These are phyloP conservation scores for Cicer chorassanicum DNA, from an alignment of 306 rosid species.

Conservation along the genomic window DNA sequence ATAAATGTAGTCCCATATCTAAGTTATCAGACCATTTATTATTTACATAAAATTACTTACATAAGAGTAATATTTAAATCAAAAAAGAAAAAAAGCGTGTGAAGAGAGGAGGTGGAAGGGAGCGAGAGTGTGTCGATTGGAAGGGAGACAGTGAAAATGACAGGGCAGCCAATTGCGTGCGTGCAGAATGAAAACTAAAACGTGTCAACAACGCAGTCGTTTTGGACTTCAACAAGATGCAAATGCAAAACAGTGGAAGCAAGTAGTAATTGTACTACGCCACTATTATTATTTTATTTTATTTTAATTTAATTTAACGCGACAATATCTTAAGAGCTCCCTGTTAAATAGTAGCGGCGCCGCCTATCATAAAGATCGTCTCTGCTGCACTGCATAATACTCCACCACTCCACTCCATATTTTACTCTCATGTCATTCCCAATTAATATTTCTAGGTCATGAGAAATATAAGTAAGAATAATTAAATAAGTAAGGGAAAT, in stretches of 20 bases:
- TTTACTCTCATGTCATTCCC: no score
- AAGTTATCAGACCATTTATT: no score
- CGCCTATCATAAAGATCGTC: neutral
- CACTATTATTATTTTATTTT: neutral
- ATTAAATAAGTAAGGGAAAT: no score
- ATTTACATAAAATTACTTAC: no score
- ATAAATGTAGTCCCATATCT: no score
- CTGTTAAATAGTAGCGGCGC: neutral
- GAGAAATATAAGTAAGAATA: no score
- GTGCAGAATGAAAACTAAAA: neutral
- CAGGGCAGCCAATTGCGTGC: slow-evolving; percentile 1
- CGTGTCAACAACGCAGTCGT: slow-evolving; percentile 36
- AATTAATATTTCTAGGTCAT: no score
- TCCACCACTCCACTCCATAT: no score
- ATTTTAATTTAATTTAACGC: no score
- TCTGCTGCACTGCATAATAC: neutral
- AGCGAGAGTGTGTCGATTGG: neutral
- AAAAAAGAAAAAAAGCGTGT: slow-evolving; percentile 15
- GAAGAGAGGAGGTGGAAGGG: neutral
- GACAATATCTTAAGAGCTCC: neutral
- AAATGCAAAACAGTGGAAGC: neutral
- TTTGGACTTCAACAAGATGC: slow-evolving; percentile 1
- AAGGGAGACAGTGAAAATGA: slow-evolving; percentile 51
- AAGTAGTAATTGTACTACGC: neutral
- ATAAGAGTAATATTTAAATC: no score